Evolutionary conservation across 2,329 filamentous ascomycete genomes (phyloP).

Genomic region (Aspergillus persii): DNA sequence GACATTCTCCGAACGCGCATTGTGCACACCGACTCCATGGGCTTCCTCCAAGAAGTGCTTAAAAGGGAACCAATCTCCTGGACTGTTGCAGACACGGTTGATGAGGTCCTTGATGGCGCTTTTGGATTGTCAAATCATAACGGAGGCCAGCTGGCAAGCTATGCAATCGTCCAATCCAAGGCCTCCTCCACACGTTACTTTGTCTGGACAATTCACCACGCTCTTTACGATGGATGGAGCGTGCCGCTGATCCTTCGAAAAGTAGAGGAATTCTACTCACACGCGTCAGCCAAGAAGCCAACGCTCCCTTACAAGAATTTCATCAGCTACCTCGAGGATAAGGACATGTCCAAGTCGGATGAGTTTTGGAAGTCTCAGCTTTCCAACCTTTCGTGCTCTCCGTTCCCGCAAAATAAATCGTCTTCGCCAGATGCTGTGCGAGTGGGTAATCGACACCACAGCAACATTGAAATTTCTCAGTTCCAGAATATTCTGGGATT

Average conservation of each 20-base stretch:
- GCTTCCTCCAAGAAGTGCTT: constrained; percentile 43
- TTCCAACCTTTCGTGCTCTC: constrained; percentile 22
- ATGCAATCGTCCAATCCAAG: constrained; percentile 33
- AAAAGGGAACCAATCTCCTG: constrained; percentile 35
- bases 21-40: constrained; percentile 36
- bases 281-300: background rate
- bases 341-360: constrained; percentile 28
- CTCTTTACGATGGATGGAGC: constrained; percentile 53
- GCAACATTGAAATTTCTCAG: constrained; percentile 23
- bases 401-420: constrained; percentile 30
- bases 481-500: constrained; percentile 20
- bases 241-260: constrained; percentile 37
- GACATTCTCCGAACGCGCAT: constrained; percentile 52
- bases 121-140: constrained; percentile 32
- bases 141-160: constrained; percentile 35
- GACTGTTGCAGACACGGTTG: constrained; percentile 29
- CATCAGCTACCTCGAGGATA: constrained; percentile 30
- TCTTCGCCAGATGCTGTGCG: constrained; percentile 19
- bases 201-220: constrained; percentile 52
- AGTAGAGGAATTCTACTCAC: constrained; percentile 37
- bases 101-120: constrained; percentile 23
- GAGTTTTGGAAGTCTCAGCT: constrained; percentile 34
- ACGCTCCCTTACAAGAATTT: constrained; percentile 29
- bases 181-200: constrained; percentile 36
- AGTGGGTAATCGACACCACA: constrained; percentile 25